Base-by-base conservation (phyloP, 2,329 filamentous ascomycete species). In the Pseudofabraea citricarpa region DNA sequence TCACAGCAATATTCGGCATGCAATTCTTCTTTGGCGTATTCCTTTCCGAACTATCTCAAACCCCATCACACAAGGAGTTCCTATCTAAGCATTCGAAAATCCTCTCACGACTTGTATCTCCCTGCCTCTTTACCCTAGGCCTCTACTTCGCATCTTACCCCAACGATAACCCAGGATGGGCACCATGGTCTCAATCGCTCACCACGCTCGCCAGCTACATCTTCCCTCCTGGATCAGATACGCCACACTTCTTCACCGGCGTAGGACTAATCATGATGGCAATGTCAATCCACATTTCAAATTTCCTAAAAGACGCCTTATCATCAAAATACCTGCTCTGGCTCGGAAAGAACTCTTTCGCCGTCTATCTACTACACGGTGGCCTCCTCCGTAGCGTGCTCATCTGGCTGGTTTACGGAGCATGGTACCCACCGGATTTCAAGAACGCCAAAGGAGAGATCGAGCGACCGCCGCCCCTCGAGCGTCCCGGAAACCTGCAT, bases 321-420 rank as follows among this genome's bases (percentile, higher is more conserved):
- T 75, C 75, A 4, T 72, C 71, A 45, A 71, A 70, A 23, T 68
- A 71, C 43, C 71, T 83, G 33, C 68, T 79, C 35, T 83, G 78
- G 72, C 71, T 83, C 10, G 80, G 80, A 35, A 76, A 75, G 54
- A 74, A 82, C 62, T 79, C 75, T 35, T 83, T 83, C 54, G 77
- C 79, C 1, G 75, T 84, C 12, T 83, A 83, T 54, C 69, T 84
- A 6, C 63, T 83, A 16, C 80, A 84, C 60, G 80, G 79, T 32
- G 72, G 74, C 1, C 66, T 83, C 22, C 71, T 83, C 52, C 74
- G 79, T 44, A 75, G 72, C 19, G 59, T 81, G 6, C 65, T 83
- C 12, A 73, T 75, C 20, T 83, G 77, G 75, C 70, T 83, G 66
- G 63, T 81, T 10, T 83, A 73, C 47, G 69, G 74, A 13, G 60